Conservation (phyloP, 2,329 filamentous ascomycete genomes). For the Verticillium alfalfae region DNA sequence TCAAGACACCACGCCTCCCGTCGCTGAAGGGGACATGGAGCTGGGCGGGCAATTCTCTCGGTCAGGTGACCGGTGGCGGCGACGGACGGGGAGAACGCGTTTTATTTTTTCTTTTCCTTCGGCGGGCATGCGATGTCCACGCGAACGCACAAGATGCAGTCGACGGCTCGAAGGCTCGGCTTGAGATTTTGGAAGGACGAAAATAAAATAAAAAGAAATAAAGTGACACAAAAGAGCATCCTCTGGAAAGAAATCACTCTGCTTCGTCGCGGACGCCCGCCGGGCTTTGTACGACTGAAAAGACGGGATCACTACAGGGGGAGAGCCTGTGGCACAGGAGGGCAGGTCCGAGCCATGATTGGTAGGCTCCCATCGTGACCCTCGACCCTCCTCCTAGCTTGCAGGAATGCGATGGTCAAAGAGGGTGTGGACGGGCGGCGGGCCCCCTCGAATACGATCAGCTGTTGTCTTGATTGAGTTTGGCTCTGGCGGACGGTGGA, state of each 20-base stretch:
- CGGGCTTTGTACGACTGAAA: neutral
- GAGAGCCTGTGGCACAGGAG: neutral
- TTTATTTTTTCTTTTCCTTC: too few species aligned
- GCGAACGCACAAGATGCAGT: neutral
- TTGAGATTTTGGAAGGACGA: too few species aligned
- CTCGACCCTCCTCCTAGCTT: neutral
- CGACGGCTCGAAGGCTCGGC: too few species aligned
- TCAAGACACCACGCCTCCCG: neutral
- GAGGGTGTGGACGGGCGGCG: neutral
- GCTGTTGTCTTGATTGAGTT: neutral
- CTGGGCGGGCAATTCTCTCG: too few species aligned
- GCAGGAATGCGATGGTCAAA: neutral
- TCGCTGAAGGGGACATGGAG: too few species aligned
- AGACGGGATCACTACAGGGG: neutral
- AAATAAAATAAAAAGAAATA: too few species aligned
- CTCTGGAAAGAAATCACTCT: neutral
- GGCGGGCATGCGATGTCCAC: neutral
- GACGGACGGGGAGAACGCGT: too few species aligned
- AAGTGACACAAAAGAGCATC: too few species aligned
- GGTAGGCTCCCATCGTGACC: neutral
- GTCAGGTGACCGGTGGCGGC: too few species aligned
- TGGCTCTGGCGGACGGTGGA: neutral
- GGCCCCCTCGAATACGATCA: neutral
- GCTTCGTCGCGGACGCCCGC: neutral
- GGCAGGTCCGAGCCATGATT: neutral